Evolutionary conservation across 768 basidiomycete genomes (phyloP).

Genomic region (Favolaschia claudopus): DNA sequence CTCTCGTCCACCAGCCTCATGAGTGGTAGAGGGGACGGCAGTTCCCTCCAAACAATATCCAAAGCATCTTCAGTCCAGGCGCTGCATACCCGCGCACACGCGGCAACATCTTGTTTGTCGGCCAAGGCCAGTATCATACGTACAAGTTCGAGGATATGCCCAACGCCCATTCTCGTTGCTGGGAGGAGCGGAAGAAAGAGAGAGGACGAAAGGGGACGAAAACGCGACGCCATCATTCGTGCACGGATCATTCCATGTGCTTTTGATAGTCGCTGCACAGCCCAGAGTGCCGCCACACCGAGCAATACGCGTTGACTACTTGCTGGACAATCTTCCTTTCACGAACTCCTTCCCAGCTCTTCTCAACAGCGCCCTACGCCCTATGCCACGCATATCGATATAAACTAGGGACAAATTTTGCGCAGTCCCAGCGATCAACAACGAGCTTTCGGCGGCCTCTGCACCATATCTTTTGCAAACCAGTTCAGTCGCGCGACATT

Average conservation of each 20-base stretch:
- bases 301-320: too few species aligned
- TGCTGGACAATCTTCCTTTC: constrained; percentile 52
- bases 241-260: too few species aligned
- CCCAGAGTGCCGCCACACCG: too few species aligned
- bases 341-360: constrained; percentile 66
- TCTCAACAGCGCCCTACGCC: constrained; percentile 72
- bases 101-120: not conserved
- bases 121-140: too few species aligned
- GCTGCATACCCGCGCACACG: not conserved
- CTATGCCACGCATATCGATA: constrained; percentile 77
- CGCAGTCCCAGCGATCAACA: constrained; percentile 68
- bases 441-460: constrained; percentile 66
- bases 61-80: constrained; percentile 1
- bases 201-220: too few species aligned
- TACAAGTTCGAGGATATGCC: too few species aligned
- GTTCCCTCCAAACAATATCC: not conserved
- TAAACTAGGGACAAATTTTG: constrained; percentile 80
- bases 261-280: too few species aligned
- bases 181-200: too few species aligned
- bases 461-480: constrained; percentile 74
- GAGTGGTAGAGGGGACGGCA: not conserved
- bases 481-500: too few species aligned
- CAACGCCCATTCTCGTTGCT: too few species aligned
- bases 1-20: not conserved
- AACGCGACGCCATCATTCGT: too few species aligned